Base-by-base conservation (phyloP, 2,329 filamentous ascomycete species). In the Colletotrichum tanaceti region DNA sequence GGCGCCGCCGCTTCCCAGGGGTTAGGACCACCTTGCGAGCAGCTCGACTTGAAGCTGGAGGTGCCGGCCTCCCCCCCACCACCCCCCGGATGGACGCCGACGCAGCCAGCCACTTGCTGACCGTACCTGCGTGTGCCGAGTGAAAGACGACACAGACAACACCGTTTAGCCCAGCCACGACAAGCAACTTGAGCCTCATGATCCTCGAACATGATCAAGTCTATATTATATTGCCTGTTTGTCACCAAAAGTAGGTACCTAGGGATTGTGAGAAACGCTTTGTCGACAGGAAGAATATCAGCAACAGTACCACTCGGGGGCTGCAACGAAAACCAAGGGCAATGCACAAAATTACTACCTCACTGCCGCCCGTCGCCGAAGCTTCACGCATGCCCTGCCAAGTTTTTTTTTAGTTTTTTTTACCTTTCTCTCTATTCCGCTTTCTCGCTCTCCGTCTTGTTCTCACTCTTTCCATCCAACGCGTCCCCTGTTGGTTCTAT, bases 11-110 rank as follows among this genome's bases (percentile, higher is more conserved):
- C 61, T 55, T 39, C 28, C 28, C 57, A 69, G 62, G 65, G 66
- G 63, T 66, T 50, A 28, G 57, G 66, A 65, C 66, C 57, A 44
- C 50, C 63, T 52, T 69, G 57, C 50, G 57, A 69, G 62, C 65
- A 69, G 62, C 65, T 58, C 44, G 52, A 46, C 44, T 20, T 52
- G 50, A 53, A 53, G 50, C 50, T 22, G 49, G 28, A 20, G 9
- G 32, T 57, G 54, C 20, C 28, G 54, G 39, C 20, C 22, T 43
- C 32, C 10, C 32, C 10, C 24, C 24, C n/a, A n/a, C n/a, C n/a
- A n/a, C n/a, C 32, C 50, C n/a, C 52, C 35, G 22, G 52, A 39
- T 14, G n/a, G 52, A 0, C 13, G 22, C 7, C 18, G 14, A 24
- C 18, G 18, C n/a, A n/a, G n/a, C n/a, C 28, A 52, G n/a, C 35